phyloP scores from a whole-genome alignment of 805 yeast species.

The Candida multigemmis region DNA sequence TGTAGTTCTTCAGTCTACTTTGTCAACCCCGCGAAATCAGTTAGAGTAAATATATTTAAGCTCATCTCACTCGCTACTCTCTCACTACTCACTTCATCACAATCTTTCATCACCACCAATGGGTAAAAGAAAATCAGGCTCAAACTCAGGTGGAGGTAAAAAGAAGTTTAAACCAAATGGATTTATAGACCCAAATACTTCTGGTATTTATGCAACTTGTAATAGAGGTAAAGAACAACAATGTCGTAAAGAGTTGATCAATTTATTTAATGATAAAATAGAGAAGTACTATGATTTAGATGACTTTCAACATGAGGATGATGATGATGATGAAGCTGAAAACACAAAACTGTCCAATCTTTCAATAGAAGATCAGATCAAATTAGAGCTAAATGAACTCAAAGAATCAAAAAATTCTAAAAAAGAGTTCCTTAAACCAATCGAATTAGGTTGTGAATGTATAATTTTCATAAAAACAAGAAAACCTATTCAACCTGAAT shows the following conservation, averaged over 20 bases:
- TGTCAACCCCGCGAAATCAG: too few species aligned
- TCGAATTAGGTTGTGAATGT: constrained; percentile 71
- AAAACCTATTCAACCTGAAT: constrained; percentile 71
- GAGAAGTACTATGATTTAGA: constrained; percentile 21
- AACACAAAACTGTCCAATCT: constrained; percentile 17
- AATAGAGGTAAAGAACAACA: constrained; percentile 69
- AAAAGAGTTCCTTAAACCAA: constrained; percentile 40
- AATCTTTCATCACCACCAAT: constrained; percentile 4
- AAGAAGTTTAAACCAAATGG: constrained; percentile 39
- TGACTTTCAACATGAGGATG: constrained; percentile 10
- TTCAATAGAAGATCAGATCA: constrained; percentile 69
- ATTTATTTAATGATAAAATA: constrained; percentile 38
- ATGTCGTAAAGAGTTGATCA: constrained; percentile 65
- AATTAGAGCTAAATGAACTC: constrained; percentile 60
- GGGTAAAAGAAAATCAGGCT: constrained; percentile 21
- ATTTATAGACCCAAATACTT: constrained; percentile 71
- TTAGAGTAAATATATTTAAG: too few species aligned
- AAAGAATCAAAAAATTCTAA: constrained; percentile 36
- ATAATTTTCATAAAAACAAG: constrained; percentile 77
- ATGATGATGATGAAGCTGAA: constrained; percentile 19
- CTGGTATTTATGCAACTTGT: constrained; percentile 88
- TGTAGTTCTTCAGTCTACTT: too few species aligned
- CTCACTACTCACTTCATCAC: background rate
- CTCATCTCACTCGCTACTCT: too few species aligned
- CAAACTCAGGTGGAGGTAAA: constrained; percentile 9